Evolutionary conservation across 768 basidiomycete genomes (phyloP).

Genomic region (Cystobasidium ongulense): DNA sequence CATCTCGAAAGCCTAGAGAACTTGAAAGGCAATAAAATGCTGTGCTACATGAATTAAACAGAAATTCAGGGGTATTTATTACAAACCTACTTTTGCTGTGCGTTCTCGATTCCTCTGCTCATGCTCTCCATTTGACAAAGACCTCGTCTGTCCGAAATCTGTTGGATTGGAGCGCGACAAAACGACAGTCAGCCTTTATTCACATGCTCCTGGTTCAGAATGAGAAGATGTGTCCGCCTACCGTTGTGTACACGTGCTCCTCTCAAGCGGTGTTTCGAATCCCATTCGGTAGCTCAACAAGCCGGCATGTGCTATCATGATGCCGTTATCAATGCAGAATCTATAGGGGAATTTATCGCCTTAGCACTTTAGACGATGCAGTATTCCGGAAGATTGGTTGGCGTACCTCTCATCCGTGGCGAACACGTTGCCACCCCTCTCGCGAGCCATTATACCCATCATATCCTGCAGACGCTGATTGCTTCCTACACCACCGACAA

Average conservation of each 20-base stretch:
- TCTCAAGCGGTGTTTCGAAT: conserved; percentile 60
- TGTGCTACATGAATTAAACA: not conserved
- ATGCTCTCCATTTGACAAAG: conserved; percentile 76
- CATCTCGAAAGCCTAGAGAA: not conserved
- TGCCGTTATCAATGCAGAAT: conserved; percentile 98
- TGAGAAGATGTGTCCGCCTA: no score
- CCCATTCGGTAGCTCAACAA: conserved; percentile 88
- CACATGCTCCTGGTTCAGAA: conserved; percentile 34
- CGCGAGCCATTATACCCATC: conserved; percentile 96
- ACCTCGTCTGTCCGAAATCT: conserved; percentile 95
- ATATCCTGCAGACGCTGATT: conserved; percentile 91
- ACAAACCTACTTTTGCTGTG: not conserved
- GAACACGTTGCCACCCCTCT: conserved; percentile 79
- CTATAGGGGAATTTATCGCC: conserved; percentile 52
- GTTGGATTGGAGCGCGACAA: conserved; percentile 9
- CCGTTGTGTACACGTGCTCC: conserved; percentile 91
- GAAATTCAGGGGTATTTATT: no score
- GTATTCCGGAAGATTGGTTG: no score
- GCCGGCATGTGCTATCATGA: conserved; percentile 99
- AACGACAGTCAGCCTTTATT: not conserved
- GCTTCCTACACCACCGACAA: conserved; percentile 99
- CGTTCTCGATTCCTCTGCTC: not conserved
- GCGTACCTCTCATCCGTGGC: conserved; percentile 87
- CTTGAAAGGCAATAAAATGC: not conserved
- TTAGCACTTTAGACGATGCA: no score